These are phyloP conservation scores for Manihot esculenta DNA, from an alignment of 441 rosid species.

Conservation along the genomic window DNA sequence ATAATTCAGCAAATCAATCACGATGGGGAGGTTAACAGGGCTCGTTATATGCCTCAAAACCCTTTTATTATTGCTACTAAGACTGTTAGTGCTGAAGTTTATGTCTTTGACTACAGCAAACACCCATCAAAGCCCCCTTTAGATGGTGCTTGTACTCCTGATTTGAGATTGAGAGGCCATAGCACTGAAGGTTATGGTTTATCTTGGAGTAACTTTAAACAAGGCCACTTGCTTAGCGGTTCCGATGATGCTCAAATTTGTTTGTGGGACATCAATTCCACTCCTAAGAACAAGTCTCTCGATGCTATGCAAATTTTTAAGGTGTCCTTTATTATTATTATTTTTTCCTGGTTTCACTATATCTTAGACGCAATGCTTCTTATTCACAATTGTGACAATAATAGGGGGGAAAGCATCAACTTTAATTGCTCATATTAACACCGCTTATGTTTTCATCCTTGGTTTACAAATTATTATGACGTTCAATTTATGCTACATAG, in stretches of 20 bases:
- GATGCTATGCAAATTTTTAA: conserved; percentile 83
- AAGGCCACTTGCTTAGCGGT: conserved; percentile 92
- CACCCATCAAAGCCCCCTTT: conserved; percentile 87
- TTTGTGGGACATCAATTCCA: conserved; percentile 80
- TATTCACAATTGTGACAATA: neutral
- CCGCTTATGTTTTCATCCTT: neutral
- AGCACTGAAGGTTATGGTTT: conserved; percentile 94
- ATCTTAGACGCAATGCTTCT: neutral
- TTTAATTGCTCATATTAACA: neutral
- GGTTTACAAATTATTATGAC: neutral
- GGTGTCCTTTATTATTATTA: conserved; percentile 57
- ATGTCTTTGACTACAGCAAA: conserved; percentile 86
- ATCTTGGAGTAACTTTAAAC: conserved; percentile 93
- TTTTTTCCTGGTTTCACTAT: neutral
- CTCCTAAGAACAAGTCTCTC: conserved; percentile 72
- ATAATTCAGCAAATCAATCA: conserved; percentile 91
- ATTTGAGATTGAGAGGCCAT: conserved; percentile 89
- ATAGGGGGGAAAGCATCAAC: no score
- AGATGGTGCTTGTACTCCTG: conserved; percentile 85
- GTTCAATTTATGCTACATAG: conserved; percentile 28
- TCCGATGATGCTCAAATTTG: conserved; percentile 98
- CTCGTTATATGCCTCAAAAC: conserved; percentile 98
- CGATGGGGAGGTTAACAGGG: conserved; percentile 95
- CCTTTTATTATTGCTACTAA: conserved; percentile 87
- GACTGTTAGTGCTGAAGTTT: conserved; percentile 91